Percentiles rank a stretch among this genome's conserved stretches.
These are phyloP conservation scores for Leishmania aethiopica DNA, from an alignment of 208 protist species.

Conservation along the genomic window DNA sequence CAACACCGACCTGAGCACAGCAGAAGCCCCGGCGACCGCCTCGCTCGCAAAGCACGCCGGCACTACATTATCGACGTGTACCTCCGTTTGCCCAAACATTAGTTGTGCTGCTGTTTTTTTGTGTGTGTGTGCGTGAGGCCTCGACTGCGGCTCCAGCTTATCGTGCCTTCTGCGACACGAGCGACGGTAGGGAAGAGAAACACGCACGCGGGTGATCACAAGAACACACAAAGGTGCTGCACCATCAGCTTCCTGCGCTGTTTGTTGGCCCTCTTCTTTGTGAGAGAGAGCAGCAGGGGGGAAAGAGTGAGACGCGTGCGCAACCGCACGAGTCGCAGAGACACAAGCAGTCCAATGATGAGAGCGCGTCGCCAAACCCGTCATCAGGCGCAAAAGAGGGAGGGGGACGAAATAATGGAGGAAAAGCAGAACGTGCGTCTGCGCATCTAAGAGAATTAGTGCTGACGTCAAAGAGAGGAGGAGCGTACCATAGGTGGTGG, in stretches of 20 bases:
- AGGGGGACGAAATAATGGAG: background rate
- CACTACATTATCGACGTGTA: constrained; percentile 4
- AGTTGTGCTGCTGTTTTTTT: background rate
- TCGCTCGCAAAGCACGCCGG: constrained; percentile 6
- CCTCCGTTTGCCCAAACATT: background rate
- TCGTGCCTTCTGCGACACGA: background rate
- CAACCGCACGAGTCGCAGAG: background rate
- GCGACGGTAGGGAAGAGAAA: background rate
- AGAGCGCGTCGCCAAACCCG: background rate
- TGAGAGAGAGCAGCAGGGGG: too few species aligned
- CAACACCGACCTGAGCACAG: constrained; percentile 13
- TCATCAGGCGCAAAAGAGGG: background rate
- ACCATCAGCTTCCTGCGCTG: background rate
- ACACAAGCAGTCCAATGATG: background rate
- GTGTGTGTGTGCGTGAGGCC: background rate
- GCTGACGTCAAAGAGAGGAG: background rate
- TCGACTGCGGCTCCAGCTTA: background rate
- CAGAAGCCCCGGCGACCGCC: background rate
- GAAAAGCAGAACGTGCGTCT: background rate
- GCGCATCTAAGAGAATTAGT: background rate
- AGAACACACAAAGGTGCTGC: background rate
- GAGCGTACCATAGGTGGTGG: too few species aligned
- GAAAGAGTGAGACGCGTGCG: background rate
- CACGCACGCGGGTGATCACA: background rate
- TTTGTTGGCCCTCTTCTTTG: background rate